Base-by-base conservation (phyloP, 345 rosid species). In the Kandelia obovata region DNA sequence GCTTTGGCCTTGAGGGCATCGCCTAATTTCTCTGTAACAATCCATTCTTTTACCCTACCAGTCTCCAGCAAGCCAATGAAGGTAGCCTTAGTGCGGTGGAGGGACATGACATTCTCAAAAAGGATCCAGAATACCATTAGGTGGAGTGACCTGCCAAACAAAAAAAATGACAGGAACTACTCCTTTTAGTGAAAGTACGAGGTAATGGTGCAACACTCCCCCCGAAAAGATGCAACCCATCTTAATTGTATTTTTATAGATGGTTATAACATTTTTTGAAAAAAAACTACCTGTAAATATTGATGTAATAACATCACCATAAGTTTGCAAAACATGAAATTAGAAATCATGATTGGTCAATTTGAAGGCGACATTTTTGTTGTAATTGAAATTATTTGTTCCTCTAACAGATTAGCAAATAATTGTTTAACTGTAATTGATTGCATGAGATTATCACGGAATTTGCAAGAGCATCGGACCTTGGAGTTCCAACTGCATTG, bases 401-500 rank as follows among this genome's bases (percentile, higher is more conserved):
- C 49, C 49, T 15, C 49, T 43, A 43, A 13, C 49, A 43, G 49
- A 43, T 43, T 43, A 43, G 49, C 17, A 43, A 3, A 13, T 43
- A 43, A 43, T 5, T 3, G 5, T 43, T 43, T 13, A 2, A 43
- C 17, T 43, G 49, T 11, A 25, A 51, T 51, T 7, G 2, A 23
- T 0, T 9, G 61, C 35, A 27, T 20, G 4, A 35, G 26, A 0
- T 30, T 16, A 59, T 30, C 59, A 21, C 17, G 9, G 59, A 56
- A 27, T 3, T 23, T 1, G 28, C 5, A 25, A 56, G 61, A 49
- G 19, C 39, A 55, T 0, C 63, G 37, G 39, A 94, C 98, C 98
- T 94, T 5, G 98, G 98, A 43, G 99, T 95, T 31, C 96, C 96
- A n/a, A 95, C 90, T 0, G 97, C 95, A 37, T 92, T 95, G 62